A percentile compares a stretch with the other conserved stretches of the same genome.
These are phyloP conservation scores for Cephalotrichum gorgonifer DNA, from an alignment of 2,329 filamentous ascomycete species.

Conservation along the genomic window DNA sequence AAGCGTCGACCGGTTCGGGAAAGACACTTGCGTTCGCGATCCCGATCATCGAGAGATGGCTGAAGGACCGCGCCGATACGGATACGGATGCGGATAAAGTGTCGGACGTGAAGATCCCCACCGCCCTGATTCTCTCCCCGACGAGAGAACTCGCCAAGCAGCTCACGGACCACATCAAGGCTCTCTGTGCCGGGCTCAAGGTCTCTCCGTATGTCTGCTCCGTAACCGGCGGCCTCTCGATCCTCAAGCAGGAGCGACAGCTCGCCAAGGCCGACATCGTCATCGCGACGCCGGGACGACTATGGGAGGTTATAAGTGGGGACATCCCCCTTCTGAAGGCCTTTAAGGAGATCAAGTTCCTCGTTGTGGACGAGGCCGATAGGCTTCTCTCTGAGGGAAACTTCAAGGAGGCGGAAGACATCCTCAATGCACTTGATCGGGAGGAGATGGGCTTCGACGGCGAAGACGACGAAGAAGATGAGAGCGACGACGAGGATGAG, in stretches of 20 bases:
- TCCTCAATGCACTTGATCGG: slow-evolving; percentile 69
- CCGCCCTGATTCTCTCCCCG: slow-evolving; percentile 77
- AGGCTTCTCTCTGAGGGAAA: slow-evolving; percentile 83
- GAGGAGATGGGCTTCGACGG: slow-evolving; percentile 41
- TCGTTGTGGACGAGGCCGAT: slow-evolving; percentile 93
- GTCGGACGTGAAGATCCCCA: slow-evolving; percentile 32
- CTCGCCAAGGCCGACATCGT: slow-evolving; percentile 80
- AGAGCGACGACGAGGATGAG: slow-evolving; percentile 26
- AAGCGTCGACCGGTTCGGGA: slow-evolving; percentile 90
- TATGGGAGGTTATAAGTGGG: slow-evolving; percentile 88
- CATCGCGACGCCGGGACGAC: slow-evolving; percentile 80
- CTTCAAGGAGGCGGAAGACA: slow-evolving; percentile 89
- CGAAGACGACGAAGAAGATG: slow-evolving; percentile 33
- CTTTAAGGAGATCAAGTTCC: slow-evolving; percentile 65
- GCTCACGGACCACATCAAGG: slow-evolving; percentile 70
- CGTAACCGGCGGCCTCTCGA: slow-evolving; percentile 81
- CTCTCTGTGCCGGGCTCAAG: slow-evolving; percentile 54
- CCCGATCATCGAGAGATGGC: slow-evolving; percentile 77
- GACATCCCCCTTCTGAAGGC: slow-evolving; percentile 58
- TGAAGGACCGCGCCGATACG: slow-evolving; percentile 35
- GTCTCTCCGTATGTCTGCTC: slow-evolving; percentile 68
- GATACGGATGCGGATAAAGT: slow-evolving; percentile 18
- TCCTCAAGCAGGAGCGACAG: slow-evolving; percentile 89
- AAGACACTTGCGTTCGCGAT: slow-evolving; percentile 95
- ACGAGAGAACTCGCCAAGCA: slow-evolving; percentile 93